Base-by-base conservation (phyloP, 2,329 filamentous ascomycete genomes). In the Lizonia empirigonia region DNA sequence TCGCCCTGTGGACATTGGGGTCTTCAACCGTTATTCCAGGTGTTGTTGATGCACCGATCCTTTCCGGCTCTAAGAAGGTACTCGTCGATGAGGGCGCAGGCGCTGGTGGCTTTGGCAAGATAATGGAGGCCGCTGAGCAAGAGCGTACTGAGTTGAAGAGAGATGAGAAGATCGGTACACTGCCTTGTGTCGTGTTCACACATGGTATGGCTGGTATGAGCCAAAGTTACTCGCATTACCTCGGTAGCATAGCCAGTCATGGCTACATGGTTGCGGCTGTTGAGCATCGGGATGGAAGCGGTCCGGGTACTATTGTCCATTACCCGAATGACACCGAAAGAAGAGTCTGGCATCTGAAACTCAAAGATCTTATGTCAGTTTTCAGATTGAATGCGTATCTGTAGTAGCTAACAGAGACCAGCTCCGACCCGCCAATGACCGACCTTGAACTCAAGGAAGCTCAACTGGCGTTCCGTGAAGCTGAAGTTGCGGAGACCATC, bases 281-380 rank as follows among this genome's bases (percentile, higher is more conserved):
- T 13, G 77, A 79, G 59, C 77, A 79, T 50, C 64, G 77, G 34
- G 77, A 79, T 57, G 77, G 77, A 10, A 78, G 75, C 46, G 75
- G 75, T 3, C 76, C 77, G 5, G 77, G 75, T 3, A 73, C 69
- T 0, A 63, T 76, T n/a, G 65, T 79, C 27, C 74, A 75, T 58
- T 62, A 59, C 27, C 46, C 62, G 1, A 62, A 74, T 26, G 69
- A 66, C 4, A 63, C 49, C 0, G 61, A 73, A 27, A 70, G 63
- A 44, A 64, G 58, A 7, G 62, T 77, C 1, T 75, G 73, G 60
- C 74, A 76, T 49, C 52, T 77, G 59, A 63, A 65, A 37, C 56
- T 70, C 12, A 50, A 69, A 12, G 65, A 73, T 44, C 55, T 78
- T 1, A 65, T 58, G 56, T 63, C 50, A 45, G 62, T 48, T 8